These are phyloP conservation scores for Cajanus cajan DNA, from an alignment of 306 rosid species.

Conservation along the genomic window DNA sequence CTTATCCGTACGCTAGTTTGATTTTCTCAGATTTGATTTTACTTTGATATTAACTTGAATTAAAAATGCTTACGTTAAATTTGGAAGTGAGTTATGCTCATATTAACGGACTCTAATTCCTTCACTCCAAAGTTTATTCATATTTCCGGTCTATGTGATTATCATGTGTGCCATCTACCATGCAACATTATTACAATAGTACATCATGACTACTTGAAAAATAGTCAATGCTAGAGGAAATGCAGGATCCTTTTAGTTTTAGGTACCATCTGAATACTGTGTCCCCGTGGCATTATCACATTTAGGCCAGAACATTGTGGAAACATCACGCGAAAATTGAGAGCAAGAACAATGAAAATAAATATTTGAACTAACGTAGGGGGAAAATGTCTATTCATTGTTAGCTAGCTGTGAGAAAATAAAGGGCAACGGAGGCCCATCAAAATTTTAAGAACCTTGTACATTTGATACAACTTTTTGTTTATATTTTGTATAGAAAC, in stretches of 20 bases:
- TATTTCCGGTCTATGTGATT: neutral
- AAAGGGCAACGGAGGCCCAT: slow-evolving; percentile 12
- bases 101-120: neutral
- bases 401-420: neutral
- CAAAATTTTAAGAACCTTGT: slow-evolving; percentile 34
- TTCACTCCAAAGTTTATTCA: neutral
- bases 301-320: neutral
- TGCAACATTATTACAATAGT: neutral
- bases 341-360: neutral
- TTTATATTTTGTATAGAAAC: slow-evolving; percentile 14
- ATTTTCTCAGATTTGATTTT: neutral
- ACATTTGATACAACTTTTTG: slow-evolving; percentile 12
- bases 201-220: neutral
- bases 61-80: neutral
- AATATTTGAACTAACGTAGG: neutral
- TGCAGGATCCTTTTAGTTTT: neutral
- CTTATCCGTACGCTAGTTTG: neutral
- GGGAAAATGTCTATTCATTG: neutral
- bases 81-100: neutral
- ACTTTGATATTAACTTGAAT: neutral
- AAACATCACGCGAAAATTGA: neutral
- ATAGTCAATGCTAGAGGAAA: neutral
- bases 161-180: neutral
- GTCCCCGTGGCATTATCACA: neutral
- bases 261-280: neutral